Evolutionary conservation across 768 basidiomycete species (phyloP).

Genomic region (Suillus occidentalis): DNA sequence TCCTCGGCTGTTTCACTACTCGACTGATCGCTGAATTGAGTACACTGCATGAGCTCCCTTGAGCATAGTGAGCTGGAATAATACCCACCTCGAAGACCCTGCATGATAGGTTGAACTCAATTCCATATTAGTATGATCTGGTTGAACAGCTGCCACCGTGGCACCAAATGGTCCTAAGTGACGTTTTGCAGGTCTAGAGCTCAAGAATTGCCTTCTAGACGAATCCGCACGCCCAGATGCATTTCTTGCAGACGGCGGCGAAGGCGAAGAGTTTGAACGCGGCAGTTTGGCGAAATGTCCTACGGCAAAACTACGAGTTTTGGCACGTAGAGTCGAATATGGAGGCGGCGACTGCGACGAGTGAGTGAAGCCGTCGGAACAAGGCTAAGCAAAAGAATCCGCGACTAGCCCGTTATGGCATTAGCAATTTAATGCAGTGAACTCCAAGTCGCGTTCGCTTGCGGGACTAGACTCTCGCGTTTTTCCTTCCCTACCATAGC

Average conservation of each 20-base stretch:
- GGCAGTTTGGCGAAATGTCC: conserved; percentile 56
- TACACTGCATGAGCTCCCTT: conserved; percentile 20
- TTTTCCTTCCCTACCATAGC: conserved; percentile 10
- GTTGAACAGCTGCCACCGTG: conserved; percentile 17
- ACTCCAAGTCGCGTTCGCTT: neutral
- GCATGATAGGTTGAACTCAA: conserved; percentile 89
- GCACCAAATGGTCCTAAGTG: conserved; percentile 25
- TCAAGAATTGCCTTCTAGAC: conserved; percentile 38
- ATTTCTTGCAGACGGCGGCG: conserved; percentile 62
- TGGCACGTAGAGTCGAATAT: neutral
- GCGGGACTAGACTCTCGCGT: neutral
- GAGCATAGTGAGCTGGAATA: neutral
- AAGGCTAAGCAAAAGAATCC: conserved; percentile 6
- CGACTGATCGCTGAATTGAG: conserved; percentile 44
- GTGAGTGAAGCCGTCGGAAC: neutral
- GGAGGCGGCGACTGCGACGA: neutral
- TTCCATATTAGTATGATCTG: conserved; percentile 44
- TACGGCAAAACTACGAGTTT: conserved; percentile 5
- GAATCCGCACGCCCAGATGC: conserved; percentile 50
- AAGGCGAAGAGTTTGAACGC: conserved; percentile 78
- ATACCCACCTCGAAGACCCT: conserved; percentile 71
- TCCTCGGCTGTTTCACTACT: conserved; percentile 52
- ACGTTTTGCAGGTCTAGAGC: conserved; percentile 27
- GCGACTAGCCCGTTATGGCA: conserved; percentile 1
- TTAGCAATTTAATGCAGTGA: neutral